Evolutionary conservation across 2,329 filamentous ascomycete genomes (phyloP).

Genomic region (Stachybotrys chlorohalonatus): DNA sequence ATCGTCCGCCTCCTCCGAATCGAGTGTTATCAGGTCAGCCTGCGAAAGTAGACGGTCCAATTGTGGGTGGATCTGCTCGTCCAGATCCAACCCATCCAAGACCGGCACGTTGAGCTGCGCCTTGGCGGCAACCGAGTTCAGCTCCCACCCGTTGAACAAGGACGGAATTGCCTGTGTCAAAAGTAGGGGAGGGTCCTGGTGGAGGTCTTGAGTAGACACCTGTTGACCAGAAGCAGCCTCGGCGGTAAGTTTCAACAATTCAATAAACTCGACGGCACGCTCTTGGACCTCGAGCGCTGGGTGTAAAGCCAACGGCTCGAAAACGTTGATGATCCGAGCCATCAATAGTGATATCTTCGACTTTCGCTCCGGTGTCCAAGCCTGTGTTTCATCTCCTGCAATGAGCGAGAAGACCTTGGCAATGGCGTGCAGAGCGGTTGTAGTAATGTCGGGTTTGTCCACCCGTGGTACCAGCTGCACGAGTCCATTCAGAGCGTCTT

Average conservation of each 20-base stretch:
- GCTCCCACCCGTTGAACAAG: slow-evolving; percentile 75
- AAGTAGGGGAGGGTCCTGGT: slow-evolving; percentile 67
- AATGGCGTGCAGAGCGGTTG: slow-evolving; percentile 72
- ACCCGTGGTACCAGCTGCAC: slow-evolving; percentile 55
- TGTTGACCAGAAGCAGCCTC: slow-evolving; percentile 69
- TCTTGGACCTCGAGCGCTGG: slow-evolving; percentile 93
- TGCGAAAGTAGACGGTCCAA: slow-evolving; percentile 58
- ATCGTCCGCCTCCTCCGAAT: slow-evolving; percentile 49
- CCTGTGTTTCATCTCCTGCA: slow-evolving; percentile 51
- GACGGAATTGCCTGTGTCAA: slow-evolving; percentile 86
- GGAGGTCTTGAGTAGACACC: slow-evolving; percentile 39
- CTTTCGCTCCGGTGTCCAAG: slow-evolving; percentile 67
- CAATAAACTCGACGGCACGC: slow-evolving; percentile 82
- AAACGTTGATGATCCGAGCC: slow-evolving; percentile 69
- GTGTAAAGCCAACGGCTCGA: slow-evolving; percentile 72
- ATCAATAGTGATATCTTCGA: slow-evolving; percentile 68
- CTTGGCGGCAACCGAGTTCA: slow-evolving; percentile 79
- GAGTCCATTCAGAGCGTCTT: slow-evolving; percentile 64
- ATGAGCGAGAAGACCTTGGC: slow-evolving; percentile 77
- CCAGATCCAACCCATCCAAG: slow-evolving; percentile 67
- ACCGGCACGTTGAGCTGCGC: slow-evolving; percentile 82
- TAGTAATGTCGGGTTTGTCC: slow-evolving; percentile 57
- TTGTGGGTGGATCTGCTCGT: slow-evolving; percentile 72
- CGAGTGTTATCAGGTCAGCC: slow-evolving; percentile 39
- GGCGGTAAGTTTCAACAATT: slow-evolving; percentile 76